Conservation (phyloP, 306 rosid species). For the Lagenaria siceraria region DNA sequence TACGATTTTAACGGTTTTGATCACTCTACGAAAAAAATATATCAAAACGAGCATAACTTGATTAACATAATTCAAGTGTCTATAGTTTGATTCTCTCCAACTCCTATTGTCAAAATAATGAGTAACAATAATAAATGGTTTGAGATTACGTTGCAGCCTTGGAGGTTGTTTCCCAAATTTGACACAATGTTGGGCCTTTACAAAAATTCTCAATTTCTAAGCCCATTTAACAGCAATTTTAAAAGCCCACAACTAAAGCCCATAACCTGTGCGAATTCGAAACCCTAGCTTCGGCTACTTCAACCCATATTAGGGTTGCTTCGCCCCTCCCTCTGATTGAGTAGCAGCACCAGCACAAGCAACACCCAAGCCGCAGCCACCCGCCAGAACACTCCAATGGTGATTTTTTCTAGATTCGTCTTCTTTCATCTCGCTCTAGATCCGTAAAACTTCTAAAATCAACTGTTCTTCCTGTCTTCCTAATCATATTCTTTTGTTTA, state of each 20-base stretch:
- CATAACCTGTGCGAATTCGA: neutral
- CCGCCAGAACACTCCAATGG: neutral
- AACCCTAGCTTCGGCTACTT: conserved; percentile 3
- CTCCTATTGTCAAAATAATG: too few species aligned
- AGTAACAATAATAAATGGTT: too few species aligned
- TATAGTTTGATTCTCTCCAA: too few species aligned
- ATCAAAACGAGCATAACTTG: too few species aligned
- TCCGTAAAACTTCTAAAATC: neutral
- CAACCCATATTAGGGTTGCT: conserved; percentile 1
- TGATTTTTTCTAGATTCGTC: neutral
- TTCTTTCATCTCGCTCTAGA: neutral
- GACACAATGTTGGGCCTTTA: neutral
- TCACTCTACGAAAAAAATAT: too few species aligned
- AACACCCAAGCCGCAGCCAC: neutral
- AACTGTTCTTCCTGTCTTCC: neutral
- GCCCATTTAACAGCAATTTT: neutral
- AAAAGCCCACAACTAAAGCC: neutral
- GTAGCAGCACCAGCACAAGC: neutral
- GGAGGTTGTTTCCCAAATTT: too few species aligned
- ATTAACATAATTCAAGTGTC: too few species aligned
- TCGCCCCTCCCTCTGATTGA: neutral
- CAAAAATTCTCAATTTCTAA: neutral
- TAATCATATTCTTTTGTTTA: neutral
- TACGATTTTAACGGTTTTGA: too few species aligned
- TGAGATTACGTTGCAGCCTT: too few species aligned